phyloP scores from a whole-genome alignment of 2,329 filamentous ascomycete genomes.

The Pseudopithomyces chartarum region DNA sequence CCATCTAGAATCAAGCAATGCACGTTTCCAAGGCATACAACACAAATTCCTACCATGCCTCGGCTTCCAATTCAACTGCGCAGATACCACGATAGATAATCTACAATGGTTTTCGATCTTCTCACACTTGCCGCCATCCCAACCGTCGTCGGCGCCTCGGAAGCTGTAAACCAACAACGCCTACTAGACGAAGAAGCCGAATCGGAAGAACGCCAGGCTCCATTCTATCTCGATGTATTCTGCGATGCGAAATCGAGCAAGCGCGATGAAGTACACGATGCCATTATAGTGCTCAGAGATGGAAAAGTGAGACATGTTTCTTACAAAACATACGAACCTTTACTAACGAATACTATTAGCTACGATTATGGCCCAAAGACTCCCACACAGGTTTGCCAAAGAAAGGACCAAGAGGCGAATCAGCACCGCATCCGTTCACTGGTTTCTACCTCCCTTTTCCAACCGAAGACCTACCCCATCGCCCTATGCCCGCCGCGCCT shows the following conservation, averaged over 20 bases:
- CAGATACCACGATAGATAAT: conserved; percentile 1
- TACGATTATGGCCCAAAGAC: conserved; percentile 45
- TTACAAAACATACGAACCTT: neutral
- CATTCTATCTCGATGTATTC: conserved; percentile 56
- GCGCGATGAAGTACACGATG: conserved; percentile 47
- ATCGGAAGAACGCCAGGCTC: conserved; percentile 53
- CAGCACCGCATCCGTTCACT: conserved; percentile 53
- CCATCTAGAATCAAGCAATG: conserved; percentile 9
- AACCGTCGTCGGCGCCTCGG: conserved; percentile 54
- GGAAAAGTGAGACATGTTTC: conserved; percentile 46
- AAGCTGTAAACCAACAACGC: conserved; percentile 56
- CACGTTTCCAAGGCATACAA: neutral
- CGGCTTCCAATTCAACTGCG: neutral
- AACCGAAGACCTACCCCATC: conserved; percentile 46
- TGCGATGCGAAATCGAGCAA: conserved; percentile 47
- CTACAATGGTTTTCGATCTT: conserved; percentile 32
- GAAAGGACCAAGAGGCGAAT: conserved; percentile 20
- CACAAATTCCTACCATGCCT: neutral
- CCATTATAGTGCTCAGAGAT: conserved; percentile 51
- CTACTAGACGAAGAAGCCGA: conserved; percentile 54
- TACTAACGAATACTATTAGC: conserved; percentile 21
- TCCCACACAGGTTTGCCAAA: conserved; percentile 33
- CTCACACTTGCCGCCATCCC: conserved; percentile 50
- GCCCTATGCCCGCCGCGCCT: conserved; percentile 40
- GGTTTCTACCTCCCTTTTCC: conserved; percentile 58